Evolutionary conservation across 2,329 filamentous ascomycete species (phyloP).

Genomic region (Seiridium unicorne): DNA sequence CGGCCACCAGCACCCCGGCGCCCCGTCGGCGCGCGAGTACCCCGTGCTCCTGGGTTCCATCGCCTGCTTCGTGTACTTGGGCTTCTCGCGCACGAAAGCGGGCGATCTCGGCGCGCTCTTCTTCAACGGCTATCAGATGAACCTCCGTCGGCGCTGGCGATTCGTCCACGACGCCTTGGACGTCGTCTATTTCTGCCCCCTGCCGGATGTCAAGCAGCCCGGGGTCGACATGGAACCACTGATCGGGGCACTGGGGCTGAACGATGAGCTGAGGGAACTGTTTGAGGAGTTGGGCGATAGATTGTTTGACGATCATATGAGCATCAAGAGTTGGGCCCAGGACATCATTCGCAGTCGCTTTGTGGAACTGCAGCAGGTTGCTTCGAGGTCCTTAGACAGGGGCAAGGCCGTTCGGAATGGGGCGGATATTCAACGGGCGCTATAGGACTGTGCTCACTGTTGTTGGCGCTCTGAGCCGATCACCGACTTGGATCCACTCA

Average conservation of each 20-base stretch:
- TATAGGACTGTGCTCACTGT: too few species aligned
- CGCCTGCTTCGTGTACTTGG: slow-evolving; percentile 58
- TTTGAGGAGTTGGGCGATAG: not conserved
- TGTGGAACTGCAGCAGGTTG: not conserved
- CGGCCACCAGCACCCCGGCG: not conserved
- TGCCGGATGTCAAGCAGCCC: not conserved
- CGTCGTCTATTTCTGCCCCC: not conserved
- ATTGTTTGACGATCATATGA: not conserved
- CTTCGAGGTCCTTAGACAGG: not conserved
- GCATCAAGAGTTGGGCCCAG: not conserved
- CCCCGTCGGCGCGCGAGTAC: not conserved
- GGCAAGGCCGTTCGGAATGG: not conserved
- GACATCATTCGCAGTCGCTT: not conserved
- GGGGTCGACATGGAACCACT: not conserved
- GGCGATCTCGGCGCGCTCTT: slow-evolving; percentile 30
- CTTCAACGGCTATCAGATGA: not conserved
- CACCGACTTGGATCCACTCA: too few species aligned
- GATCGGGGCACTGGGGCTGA: not conserved
- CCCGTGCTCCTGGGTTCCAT: slow-evolving; percentile 26
- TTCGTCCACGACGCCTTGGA: not conserved
- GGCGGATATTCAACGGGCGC: too few species aligned
- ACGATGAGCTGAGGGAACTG: not conserved
- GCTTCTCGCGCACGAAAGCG: slow-evolving; percentile 35
- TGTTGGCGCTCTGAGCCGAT: too few species aligned
- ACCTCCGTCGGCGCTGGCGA: not conserved